Conservation (phyloP, 2,329 filamentous ascomycete genomes). For the Aspergillus melleus region DNA sequence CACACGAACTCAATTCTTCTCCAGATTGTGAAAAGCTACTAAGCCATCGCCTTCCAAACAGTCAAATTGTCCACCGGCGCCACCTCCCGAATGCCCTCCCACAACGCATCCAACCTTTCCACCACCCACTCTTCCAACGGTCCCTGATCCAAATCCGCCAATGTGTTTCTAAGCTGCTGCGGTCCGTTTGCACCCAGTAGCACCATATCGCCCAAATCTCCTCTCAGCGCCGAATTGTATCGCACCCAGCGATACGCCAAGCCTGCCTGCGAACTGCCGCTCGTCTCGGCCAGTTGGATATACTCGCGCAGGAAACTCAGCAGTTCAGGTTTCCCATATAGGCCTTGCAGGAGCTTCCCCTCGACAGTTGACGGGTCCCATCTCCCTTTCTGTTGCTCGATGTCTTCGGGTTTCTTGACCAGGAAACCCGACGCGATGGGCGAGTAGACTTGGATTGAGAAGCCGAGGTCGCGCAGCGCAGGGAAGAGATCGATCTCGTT, state of each 20-base stretch:
- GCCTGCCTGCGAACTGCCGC: slow-evolving; percentile 32
- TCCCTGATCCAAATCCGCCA: slow-evolving; percentile 48
- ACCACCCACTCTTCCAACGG: slow-evolving; percentile 25
- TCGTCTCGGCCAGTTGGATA: slow-evolving; percentile 19
- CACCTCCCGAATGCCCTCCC: slow-evolving; percentile 28
- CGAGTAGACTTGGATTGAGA: slow-evolving; percentile 49
- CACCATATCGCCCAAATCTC: slow-evolving; percentile 17
- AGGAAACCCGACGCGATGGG: slow-evolving; percentile 36
- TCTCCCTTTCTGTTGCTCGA: slow-evolving; percentile 13
- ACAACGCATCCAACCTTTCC: slow-evolving; percentile 26
- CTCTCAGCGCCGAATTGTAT: slow-evolving; percentile 27
- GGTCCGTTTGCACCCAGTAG: slow-evolving; percentile 21
- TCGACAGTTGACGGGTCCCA: slow-evolving; percentile 20
- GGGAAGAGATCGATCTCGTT: slow-evolving; percentile 46
- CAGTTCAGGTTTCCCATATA: slow-evolving; percentile 27
- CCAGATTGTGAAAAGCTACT: neutral
- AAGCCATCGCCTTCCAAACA: neutral
- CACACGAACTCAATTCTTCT: neutral
- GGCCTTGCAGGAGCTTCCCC: slow-evolving; percentile 24
- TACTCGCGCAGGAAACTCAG: slow-evolving; percentile 25
- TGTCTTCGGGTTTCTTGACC: slow-evolving; percentile 23
- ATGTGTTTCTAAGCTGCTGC: slow-evolving; percentile 21
- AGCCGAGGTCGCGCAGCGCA: slow-evolving; percentile 45
- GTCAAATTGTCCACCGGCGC: slow-evolving; percentile 23
- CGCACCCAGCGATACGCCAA: slow-evolving; percentile 41